These are phyloP conservation scores for Penicillium olsonii DNA, from an alignment of 2,329 filamentous ascomycete species.

Conservation along the genomic window DNA sequence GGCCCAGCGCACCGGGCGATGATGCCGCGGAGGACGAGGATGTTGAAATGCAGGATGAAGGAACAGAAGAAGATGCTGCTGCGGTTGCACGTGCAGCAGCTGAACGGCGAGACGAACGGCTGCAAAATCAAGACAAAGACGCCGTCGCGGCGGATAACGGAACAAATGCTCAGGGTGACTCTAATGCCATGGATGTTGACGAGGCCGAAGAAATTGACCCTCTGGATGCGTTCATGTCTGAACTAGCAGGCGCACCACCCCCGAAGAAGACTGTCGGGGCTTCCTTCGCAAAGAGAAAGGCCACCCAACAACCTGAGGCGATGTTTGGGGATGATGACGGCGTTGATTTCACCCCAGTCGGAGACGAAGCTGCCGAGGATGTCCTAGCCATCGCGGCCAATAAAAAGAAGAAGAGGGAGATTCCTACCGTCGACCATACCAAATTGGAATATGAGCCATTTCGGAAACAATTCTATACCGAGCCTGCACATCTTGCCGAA, in stretches of 20 bases:
- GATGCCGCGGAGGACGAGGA: slow-evolving; percentile 73
- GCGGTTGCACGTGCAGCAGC: slow-evolving; percentile 83
- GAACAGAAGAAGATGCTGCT: slow-evolving; percentile 82
- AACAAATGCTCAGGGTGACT: slow-evolving; percentile 32
- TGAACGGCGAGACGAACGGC: slow-evolving; percentile 74
- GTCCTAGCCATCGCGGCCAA: slow-evolving; percentile 60
- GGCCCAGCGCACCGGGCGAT: slow-evolving; percentile 57
- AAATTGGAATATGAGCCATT: slow-evolving; percentile 85
- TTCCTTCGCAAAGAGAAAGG: slow-evolving; percentile 49
- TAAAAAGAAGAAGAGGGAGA: slow-evolving; percentile 88
- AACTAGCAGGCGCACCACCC: slow-evolving; percentile 55
- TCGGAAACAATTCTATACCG: slow-evolving; percentile 91
- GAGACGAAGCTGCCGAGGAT: slow-evolving; percentile 64
- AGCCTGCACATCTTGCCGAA: slow-evolving; percentile 78
- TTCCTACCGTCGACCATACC: slow-evolving; percentile 81
- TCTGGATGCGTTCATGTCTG: slow-evolving; percentile 95
- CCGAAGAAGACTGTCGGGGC: slow-evolving; percentile 40
- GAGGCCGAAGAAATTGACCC: slow-evolving; percentile 73
- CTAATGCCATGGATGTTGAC: slow-evolving; percentile 43
- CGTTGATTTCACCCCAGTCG: slow-evolving; percentile 61
- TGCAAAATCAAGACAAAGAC: slow-evolving; percentile 55
- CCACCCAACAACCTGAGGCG: slow-evolving; percentile 71
- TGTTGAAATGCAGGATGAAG: slow-evolving; percentile 73
- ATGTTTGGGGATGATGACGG: slow-evolving; percentile 88
- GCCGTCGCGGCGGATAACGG: slow-evolving; percentile 46